phyloP scores from a whole-genome alignment of 228 moss, liverwort and hornwort species.

The Sphagnum fallax region DNA sequence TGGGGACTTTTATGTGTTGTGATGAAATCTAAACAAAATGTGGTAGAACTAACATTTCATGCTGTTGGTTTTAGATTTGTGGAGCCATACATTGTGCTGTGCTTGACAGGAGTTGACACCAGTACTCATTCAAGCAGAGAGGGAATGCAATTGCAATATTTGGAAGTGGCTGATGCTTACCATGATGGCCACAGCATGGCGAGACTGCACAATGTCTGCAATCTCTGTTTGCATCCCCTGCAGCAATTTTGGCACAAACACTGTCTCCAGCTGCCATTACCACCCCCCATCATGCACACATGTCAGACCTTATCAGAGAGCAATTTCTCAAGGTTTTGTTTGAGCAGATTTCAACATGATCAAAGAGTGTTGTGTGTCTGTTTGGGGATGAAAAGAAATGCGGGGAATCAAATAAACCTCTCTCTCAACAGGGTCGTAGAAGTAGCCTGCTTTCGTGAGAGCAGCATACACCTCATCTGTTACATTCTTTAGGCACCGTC shows the following conservation, averaged over 20 bases:
- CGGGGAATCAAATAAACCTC: conserved; percentile 32
- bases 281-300: background rate
- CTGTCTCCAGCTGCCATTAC: conserved; percentile 15
- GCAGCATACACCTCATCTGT: conserved; percentile 45
- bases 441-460: conserved; percentile 66
- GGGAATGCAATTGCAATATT: too few species aligned
- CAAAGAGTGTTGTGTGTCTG: too few species aligned
- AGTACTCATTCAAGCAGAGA: too few species aligned
- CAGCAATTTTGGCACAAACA: conserved; percentile 24
- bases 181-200: conserved; percentile 38
- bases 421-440: conserved; percentile 73
- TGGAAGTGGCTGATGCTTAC: conserved; percentile 2
- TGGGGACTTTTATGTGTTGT: background rate
- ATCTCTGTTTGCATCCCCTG: conserved; percentile 25
- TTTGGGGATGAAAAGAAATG: background rate
- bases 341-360: too few species aligned
- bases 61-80: too few species aligned
- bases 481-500: conserved; percentile 43
- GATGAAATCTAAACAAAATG: background rate
- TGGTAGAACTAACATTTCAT: too few species aligned
- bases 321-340: too few species aligned
- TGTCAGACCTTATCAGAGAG: too few species aligned
- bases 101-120: too few species aligned
- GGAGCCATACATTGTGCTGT: too few species aligned
- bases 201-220: conserved; percentile 15